Base-by-base conservation (phyloP, 139 green algal species). In the Edaphochlamys debaryana region DNA sequence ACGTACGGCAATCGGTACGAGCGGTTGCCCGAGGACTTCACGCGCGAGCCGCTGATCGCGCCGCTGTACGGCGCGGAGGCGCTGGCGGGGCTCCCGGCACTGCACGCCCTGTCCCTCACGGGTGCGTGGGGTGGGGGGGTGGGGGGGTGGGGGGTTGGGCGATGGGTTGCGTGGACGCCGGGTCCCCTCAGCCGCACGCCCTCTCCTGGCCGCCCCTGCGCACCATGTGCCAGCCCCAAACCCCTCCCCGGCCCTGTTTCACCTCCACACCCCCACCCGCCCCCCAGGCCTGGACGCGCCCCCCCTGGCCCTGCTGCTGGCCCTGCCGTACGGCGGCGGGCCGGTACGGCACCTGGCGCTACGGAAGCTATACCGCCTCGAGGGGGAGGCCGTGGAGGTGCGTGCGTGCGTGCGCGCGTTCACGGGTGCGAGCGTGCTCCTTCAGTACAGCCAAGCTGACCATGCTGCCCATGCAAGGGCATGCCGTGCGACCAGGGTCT, bases 231-330 rank as follows among this genome's bases (percentile, higher is more conserved):
- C n/a, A n/a, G n/a, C n/a, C n/a, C n/a, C n/a, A n/a, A n/a, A n/a
- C n/a, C n/a, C n/a, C n/a, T n/a, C n/a, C n/a, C n/a, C n/a, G n/a
- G n/a, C n/a, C n/a, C n/a, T n/a, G n/a, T n/a, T n/a, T n/a, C n/a
- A n/a, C n/a, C n/a, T n/a, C n/a, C n/a, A n/a, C n/a, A n/a, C n/a
- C n/a, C n/a, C 54, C 19, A 22, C 54, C 60, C 20, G 60, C 4
- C 60, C 29, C 29, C 11, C 41, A 80, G 74, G 74, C 41, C 37
- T 80, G 74, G 74, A 80, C 74, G 60, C 38, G 15, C 74, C 74
- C 6, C 74, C 74, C 11, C 15, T 30, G 30, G 58, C 40, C 29
- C 58, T 71, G 58, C 74, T 80, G 38, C 56, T 60, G 74, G 74
- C 74, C 27, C 38, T 80, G 38, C 74, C 74, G 56, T 34, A 17